Percentiles rank a stretch among this genome's conserved stretches.
Evolutionary conservation across 352 stramenopile species (phyloP).

Genomic region (Phytophthora pini): DNA sequence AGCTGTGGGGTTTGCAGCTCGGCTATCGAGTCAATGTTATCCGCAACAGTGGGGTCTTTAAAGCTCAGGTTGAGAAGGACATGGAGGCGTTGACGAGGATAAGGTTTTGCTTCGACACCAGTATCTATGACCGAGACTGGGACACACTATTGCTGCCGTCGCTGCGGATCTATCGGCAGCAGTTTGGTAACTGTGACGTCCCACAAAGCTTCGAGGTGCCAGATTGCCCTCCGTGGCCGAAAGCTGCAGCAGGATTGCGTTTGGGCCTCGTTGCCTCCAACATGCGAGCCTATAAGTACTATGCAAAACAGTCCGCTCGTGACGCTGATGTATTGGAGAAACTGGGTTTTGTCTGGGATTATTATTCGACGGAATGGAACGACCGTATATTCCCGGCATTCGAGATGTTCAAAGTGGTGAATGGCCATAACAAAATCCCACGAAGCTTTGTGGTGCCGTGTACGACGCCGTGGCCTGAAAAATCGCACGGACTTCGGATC

Average conservation of each 20-base stretch:
- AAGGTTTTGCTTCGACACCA: no score
- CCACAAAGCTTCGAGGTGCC: constrained; percentile 36
- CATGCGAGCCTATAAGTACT: background rate
- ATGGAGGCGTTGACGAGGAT: no score
- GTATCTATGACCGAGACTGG: no score
- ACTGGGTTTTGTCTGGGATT: background rate
- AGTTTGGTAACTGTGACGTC: no score
- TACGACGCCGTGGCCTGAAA: background rate
- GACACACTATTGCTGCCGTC: no score
- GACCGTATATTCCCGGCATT: background rate
- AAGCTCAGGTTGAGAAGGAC: no score
- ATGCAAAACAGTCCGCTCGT: background rate
- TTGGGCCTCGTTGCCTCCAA: constrained; percentile 5
- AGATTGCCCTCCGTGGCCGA: constrained; percentile 32
- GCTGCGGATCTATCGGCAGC: no score
- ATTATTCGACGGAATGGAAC: background rate
- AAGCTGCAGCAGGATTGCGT: constrained; percentile 34
- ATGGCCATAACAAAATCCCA: background rate
- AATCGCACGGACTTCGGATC: background rate
- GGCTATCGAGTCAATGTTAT: no score
- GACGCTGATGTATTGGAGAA: background rate
- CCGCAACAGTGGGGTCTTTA: no score
- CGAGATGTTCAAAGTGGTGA: background rate
- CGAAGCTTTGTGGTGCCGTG: background rate
- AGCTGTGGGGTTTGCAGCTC: no score